Evolutionary conservation across 495 filamentous ascomycete genomes (phyloP), one percentile per base, ranked within the genome.

Genomic region (Hyaloscypha variabilis): DNA sequence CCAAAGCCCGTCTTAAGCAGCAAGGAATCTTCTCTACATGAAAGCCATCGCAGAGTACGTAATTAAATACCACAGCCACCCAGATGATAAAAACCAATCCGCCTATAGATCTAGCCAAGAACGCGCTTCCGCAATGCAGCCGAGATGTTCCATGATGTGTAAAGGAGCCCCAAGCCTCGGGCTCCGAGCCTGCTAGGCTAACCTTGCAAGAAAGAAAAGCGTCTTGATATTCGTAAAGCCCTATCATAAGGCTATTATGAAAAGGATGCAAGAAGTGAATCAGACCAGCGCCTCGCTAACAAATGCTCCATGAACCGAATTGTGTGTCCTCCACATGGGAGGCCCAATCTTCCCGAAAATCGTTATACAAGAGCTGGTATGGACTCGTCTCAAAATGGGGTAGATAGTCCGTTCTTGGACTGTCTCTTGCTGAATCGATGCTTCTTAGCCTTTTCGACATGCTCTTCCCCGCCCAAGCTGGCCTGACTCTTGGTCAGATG

Each of bases 371-470:
- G 23, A 21, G 28, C n/a, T 8, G 61, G 19, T 21, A 29, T 0
- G 26, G 4, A 54, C 39, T 46, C 26, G 25, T 39, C 61, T 65
- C 60, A 94, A 71, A 94, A 93, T 31, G 91, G 90, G 39, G 93
- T 89, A 14, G 92, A 91, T 28, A 97, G 82, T 23, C 93, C 93
- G 72, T 90, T 95, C 78, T 96, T 97, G 8, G 90, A 93, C 77
- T 95, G 91, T 65, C 94, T 83, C 73, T 91, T 91, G 75, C 91
- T 94, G 77, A 97, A 97, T 36, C 93, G 83, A 74, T 96, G 92
- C 58, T 87, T 84, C 69, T 83, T 83, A 30, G 69, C 69, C 21
- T 82, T 84, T 39, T 91, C 88, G 39, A 82, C 79, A 31, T 60
- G 42, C 8, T 62, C 51, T 29, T 68, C 69, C 21, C 60, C 70